Base-by-base conservation (phyloP, 2,329 filamentous ascomycete species). In the Aspergillus cejpii region DNA sequence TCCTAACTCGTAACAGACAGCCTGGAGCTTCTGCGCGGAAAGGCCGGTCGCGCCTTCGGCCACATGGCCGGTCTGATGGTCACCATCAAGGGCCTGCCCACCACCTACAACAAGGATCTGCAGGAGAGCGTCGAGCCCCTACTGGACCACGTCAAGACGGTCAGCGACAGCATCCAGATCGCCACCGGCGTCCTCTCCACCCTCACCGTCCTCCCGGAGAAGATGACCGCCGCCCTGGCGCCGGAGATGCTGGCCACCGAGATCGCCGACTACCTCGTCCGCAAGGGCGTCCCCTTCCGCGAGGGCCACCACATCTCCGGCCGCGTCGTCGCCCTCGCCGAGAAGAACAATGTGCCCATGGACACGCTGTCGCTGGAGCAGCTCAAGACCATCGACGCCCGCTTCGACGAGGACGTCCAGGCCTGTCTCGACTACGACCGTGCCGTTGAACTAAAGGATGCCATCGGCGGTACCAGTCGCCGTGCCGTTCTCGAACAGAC, bases 41-140 rank as follows among this genome's bases (percentile, higher is more conserved):
- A 90, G 72, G 74, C 77, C 23, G 87, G 86, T 1, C 76, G 84
- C 47, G 78, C 81, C 3, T 91, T 94, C 60, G 88, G 87, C 20
- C 83, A 88, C 53, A 85, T 91, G 80, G 79, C 84, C 4, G 87
- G 86, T 28, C 70, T 92, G 52, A 87, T 87, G 77, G 83, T 82
- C 71, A 86, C 81, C 28, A 67, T 83, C 66, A 84, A 85, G 67
- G 84, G 84, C 44, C 78, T 92, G 21, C 85, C 87, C 1, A 85
- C 79, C 34, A 88, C 85, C 2, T 94, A 94, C 74, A 91, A 94
- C 74, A 94, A 94, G 70, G 87, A 94, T 65, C 69, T 94, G n/a
- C 87, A 95, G 68, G 88, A 94, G 70, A 84, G 80, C 47, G 83
- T 87, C 50, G 85, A 94, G 74, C 84, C 85, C n/a, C 80, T 94